Percentiles rank a stretch among this genome's conserved stretches.
These are phyloP conservation scores for Leishmania guyanensis DNA, from an alignment of 208 protist species.

Conservation along the genomic window DNA sequence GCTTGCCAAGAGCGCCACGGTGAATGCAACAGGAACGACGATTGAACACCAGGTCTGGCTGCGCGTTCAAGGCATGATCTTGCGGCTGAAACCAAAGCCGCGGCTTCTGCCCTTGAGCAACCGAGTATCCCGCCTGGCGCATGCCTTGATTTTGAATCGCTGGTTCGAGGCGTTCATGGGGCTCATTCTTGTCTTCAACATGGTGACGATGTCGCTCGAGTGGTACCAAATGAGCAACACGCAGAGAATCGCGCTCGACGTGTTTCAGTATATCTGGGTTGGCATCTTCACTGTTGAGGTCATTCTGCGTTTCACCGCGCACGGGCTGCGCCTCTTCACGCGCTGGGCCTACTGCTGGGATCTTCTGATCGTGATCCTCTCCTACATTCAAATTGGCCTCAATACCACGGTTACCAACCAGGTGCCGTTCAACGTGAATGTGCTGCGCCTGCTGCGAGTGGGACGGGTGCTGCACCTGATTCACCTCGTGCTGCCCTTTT, in stretches of 20 bases:
- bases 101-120: conserved; percentile 67
- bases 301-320: conserved; percentile 69
- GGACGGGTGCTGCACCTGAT: conserved; percentile 74
- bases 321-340: conserved; percentile 80
- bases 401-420: conserved; percentile 56
- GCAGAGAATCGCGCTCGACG: conserved; percentile 52
- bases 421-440: conserved; percentile 89
- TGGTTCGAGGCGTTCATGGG: conserved; percentile 77
- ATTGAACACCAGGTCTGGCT: conserved; percentile 83
- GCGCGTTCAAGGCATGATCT: conserved; percentile 77
- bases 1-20: conserved; percentile 60
- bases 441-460: conserved; percentile 84
- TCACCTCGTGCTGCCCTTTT: conserved; percentile 50
- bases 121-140: conserved; percentile 52
- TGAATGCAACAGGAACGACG: conserved; percentile 65
- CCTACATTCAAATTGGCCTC: conserved; percentile 80
- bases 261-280: conserved; percentile 87
- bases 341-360: conserved; percentile 87
- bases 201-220: conserved; percentile 87
- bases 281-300: conserved; percentile 89
- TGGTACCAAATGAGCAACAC: conserved; percentile 71
- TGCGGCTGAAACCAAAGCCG: conserved; percentile 57
- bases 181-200: conserved; percentile 73
- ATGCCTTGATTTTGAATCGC: conserved; percentile 50
- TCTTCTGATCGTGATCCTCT: conserved; percentile 71